Evolutionary conservation across 306 rosid genomes (phyloP).

Genomic region (Citrullus amarus): DNA sequence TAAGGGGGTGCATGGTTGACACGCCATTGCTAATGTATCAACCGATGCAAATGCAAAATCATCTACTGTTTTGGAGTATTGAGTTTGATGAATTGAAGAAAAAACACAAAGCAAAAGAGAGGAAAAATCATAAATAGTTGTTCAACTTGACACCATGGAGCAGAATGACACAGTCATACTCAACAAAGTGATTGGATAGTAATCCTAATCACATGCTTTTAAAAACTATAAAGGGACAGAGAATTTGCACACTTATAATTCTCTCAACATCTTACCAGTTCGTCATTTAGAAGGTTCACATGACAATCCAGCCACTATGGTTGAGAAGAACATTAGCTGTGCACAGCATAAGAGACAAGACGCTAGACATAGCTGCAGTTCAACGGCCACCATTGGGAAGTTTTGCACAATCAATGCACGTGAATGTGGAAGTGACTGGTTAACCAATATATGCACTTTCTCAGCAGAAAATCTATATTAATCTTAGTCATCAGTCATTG

Average conservation of each 20-base stretch:
- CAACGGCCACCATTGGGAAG: not conserved
- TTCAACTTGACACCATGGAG: not conserved
- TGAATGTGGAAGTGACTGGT: not conserved
- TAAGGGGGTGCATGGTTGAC: not conserved
- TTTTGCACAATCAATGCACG: not conserved
- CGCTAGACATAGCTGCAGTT: not conserved
- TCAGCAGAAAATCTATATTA: not conserved
- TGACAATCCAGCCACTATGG: not conserved
- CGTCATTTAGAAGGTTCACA: not conserved
- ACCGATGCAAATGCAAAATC: not conserved
- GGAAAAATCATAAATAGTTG: not conserved
- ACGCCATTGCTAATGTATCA: not conserved
- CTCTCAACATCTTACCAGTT: not conserved
- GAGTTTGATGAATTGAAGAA: not conserved
- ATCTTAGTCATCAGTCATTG: constrained; percentile 14
- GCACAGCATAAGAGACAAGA: not conserved
- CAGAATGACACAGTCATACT: not conserved
- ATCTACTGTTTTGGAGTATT: not conserved
- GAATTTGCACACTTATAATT: not conserved
- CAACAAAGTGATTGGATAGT: not conserved
- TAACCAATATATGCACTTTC: not conserved
- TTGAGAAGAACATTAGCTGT: not conserved
- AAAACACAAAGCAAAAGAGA: not conserved
- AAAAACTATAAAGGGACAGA: not conserved
- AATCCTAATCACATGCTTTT: not conserved